Percentiles rank a stretch among this genome's conserved stretches.
Conservation (phyloP, 2,329 filamentous ascomycete genomes). For the Epichloe coenophiala region DNA sequence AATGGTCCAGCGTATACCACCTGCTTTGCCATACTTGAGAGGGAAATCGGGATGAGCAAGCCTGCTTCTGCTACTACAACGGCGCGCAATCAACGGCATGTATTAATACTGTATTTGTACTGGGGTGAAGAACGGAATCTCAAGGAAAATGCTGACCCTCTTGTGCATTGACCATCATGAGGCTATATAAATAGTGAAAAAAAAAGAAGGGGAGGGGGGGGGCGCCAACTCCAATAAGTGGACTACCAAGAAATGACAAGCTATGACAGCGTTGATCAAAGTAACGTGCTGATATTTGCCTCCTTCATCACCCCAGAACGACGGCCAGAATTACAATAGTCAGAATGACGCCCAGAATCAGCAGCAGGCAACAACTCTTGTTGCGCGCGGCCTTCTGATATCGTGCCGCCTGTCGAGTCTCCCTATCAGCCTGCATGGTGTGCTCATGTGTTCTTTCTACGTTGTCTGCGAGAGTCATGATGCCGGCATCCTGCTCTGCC, state of each 20-base stretch:
- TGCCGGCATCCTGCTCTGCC: constrained; percentile 74
- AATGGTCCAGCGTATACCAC: constrained; percentile 3
- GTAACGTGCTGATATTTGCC: too few species aligned
- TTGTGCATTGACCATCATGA: constrained; percentile 5
- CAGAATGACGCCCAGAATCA: constrained; percentile 80
- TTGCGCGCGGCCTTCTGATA: constrained; percentile 94
- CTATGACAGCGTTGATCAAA: too few species aligned
- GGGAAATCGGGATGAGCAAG: background rate
- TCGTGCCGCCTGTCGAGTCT: constrained; percentile 71
- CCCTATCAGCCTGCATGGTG: constrained; percentile 71
- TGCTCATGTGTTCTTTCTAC: constrained; percentile 72
- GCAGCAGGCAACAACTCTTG: constrained; percentile 82
- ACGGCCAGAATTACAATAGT: constrained; percentile 83
- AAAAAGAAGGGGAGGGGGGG: background rate
- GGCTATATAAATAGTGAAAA: constrained; percentile 4
- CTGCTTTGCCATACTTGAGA: constrained; percentile 12
- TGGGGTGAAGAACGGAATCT: constrained; percentile 8
- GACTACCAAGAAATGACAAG: background rate
- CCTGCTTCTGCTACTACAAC: background rate
- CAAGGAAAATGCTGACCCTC: constrained; percentile 4
- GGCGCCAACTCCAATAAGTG: constrained; percentile 4
- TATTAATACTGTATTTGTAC: background rate
- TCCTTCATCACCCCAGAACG: constrained; percentile 47
- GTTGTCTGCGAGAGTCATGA: constrained; percentile 80
- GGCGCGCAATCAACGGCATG: too few species aligned